A percentile compares a stretch with the other conserved stretches of the same genome.
phyloP scores from a whole-genome alignment of 805 yeast genomes.

The Teunomyces panamensis region DNA sequence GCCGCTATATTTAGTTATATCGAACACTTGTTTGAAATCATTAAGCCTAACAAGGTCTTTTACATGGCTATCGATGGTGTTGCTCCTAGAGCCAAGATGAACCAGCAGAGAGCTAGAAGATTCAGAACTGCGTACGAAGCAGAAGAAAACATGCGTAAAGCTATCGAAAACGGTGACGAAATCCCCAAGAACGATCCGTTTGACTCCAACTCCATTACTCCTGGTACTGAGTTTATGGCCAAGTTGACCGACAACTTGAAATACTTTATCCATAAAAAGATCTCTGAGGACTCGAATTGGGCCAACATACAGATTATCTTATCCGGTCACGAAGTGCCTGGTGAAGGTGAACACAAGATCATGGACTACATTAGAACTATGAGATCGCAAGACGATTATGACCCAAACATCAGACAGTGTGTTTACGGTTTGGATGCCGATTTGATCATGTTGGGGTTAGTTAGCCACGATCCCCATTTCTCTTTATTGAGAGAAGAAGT shows the following conservation, averaged over 20 bases:
- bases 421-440: slow-evolving; percentile 96
- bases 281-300: slow-evolving; percentile 86
- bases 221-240: slow-evolving; percentile 96
- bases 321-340: slow-evolving; percentile 95
- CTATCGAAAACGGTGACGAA: slow-evolving; percentile 66
- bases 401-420: slow-evolving; percentile 86
- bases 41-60: slow-evolving; percentile 80
- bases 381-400: slow-evolving; percentile 69
- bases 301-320: slow-evolving; percentile 70
- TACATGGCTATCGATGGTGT: slow-evolving; percentile 99
- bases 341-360: slow-evolving; percentile 97
- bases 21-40: slow-evolving; percentile 85
- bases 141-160: slow-evolving; percentile 71
- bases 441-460: slow-evolving; percentile 87
- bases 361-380: slow-evolving; percentile 85
- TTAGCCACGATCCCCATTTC: slow-evolving; percentile 94
- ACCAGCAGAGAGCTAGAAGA: slow-evolving; percentile 94
- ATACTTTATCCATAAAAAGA: slow-evolving; percentile 84
- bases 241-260: slow-evolving; percentile 77
- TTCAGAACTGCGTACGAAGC: slow-evolving; percentile 93
- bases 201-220: slow-evolving; percentile 91
- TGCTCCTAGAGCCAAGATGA: slow-evolving; percentile 98
- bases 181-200: slow-evolving; percentile 83
- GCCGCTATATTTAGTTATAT: slow-evolving; percentile 91
- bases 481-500: slow-evolving; percentile 95